Conservation (phyloP, 495 filamentous ascomycete species). For the Neurospora terricola region DNA sequence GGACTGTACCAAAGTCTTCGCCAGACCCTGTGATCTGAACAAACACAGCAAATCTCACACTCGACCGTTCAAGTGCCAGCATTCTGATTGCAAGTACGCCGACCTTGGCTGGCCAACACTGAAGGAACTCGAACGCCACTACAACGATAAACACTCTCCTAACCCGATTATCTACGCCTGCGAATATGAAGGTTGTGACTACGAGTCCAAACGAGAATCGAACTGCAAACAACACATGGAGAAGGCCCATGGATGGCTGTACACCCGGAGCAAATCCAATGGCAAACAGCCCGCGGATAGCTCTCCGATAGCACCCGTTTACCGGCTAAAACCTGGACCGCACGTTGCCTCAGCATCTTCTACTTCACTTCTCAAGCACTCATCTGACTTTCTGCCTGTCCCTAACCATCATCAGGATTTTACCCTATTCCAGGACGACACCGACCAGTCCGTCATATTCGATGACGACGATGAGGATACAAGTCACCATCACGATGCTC, state of each 20-base stretch:
- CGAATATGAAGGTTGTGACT: slow-evolving; percentile 69
- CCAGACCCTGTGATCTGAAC: slow-evolving; percentile 77
- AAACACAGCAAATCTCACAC: slow-evolving; percentile 97
- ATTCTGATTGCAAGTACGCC: slow-evolving; percentile 68
- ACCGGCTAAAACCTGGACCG: slow-evolving; percentile 1
- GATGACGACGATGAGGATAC: slow-evolving; percentile 15
- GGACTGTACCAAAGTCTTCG: slow-evolving; percentile 73
- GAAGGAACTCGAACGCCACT: slow-evolving; percentile 89
- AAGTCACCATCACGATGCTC: slow-evolving; percentile 2
- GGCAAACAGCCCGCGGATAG: slow-evolving; percentile 22
- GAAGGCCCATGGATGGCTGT: slow-evolving; percentile 83
- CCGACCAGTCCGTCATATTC: slow-evolving; percentile 10
- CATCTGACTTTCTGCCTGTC: background rate
- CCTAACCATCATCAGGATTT: slow-evolving; percentile 11
- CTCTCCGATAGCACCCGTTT: background rate
- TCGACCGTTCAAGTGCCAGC: slow-evolving; percentile 83
- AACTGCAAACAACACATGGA: slow-evolving; percentile 99
- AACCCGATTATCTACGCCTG: slow-evolving; percentile 66
- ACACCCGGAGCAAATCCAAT: slow-evolving; percentile 82
- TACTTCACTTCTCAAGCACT: background rate
- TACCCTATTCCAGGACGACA: slow-evolving; percentile 13
- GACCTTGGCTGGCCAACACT: slow-evolving; percentile 87
- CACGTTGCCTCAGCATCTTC: background rate
- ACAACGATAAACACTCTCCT: slow-evolving; percentile 84
- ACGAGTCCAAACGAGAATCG: slow-evolving; percentile 86